These are phyloP conservation scores for Fusarium incarnatum DNA, from an alignment of 2,329 filamentous ascomycete genomes.

Conservation along the genomic window DNA sequence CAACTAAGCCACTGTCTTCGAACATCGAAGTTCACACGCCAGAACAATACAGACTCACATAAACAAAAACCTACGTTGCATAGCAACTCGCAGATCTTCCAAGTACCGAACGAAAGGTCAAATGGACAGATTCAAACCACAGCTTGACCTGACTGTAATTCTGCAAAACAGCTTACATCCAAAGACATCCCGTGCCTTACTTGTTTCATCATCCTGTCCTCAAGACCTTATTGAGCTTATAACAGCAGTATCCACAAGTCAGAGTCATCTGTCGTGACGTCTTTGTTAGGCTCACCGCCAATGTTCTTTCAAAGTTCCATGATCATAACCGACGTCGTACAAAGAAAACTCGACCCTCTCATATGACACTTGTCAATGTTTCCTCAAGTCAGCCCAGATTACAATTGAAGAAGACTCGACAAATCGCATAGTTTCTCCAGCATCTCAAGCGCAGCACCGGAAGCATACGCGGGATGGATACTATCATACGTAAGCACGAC, in stretches of 20 bases:
- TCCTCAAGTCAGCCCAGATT: neutral
- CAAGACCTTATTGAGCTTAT: neutral
- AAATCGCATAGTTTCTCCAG: neutral
- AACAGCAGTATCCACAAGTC: neutral
- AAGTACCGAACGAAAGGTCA: neutral
- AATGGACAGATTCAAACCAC: neutral
- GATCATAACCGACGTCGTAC: neutral
- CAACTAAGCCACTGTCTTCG: neutral
- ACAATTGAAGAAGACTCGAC: neutral
- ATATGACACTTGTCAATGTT: neutral
- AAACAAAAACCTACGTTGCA: neutral
- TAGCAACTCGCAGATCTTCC: neutral
- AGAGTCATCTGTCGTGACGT: neutral
- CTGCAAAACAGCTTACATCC: neutral
- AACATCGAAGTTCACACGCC: neutral
- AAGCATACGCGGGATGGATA: neutral
- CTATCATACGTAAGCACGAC: slow-evolving; percentile 1
- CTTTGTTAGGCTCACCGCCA: neutral
- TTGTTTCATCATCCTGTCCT: neutral
- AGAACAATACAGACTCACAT: neutral
- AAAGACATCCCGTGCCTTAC: neutral
- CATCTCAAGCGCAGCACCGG: neutral
- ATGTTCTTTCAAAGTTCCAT: neutral
- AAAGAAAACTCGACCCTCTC: neutral
- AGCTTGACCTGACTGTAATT: neutral